Percentiles rank a stretch among this genome's conserved stretches.
These are phyloP conservation scores for Umbellularia californica DNA, from an alignment of 164 flowering plant genomes.

Conservation along the genomic window DNA sequence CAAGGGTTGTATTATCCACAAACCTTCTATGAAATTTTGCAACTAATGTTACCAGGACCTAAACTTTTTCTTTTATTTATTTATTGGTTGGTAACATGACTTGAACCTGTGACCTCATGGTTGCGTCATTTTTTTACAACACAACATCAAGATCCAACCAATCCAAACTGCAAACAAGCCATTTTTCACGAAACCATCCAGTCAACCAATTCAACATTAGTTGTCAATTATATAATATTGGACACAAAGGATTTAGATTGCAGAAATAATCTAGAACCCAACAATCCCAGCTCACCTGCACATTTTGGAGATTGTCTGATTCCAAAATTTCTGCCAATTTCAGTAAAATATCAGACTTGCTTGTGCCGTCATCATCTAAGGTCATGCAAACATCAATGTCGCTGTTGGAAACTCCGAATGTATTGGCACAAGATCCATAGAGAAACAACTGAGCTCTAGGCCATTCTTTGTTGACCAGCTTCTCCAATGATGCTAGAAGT, in stretches of 20 bases:
- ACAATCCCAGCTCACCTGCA: slow-evolving; percentile 55
- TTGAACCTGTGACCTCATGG: too few relatives aligned
- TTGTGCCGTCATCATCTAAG: slow-evolving; percentile 40
- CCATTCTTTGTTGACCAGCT: slow-evolving; percentile 79
- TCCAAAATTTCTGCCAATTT: slow-evolving; percentile 82
- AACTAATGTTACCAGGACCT: too few relatives aligned
- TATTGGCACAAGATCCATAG: slow-evolving; percentile 96
- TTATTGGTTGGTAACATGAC: too few relatives aligned
- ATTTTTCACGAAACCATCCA: too few relatives aligned
- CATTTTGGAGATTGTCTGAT: slow-evolving; percentile 77
- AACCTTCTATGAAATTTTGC: too few relatives aligned
- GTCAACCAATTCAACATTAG: too few relatives aligned
- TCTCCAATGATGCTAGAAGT: slow-evolving; percentile 57
- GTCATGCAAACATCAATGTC: slow-evolving; percentile 96
- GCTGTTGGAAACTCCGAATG: slow-evolving; percentile 90
- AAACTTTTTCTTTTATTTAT: too few relatives aligned
- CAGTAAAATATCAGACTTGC: slow-evolving; percentile 73
- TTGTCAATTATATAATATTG: too few relatives aligned
- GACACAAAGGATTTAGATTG: neutral
- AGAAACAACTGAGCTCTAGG: slow-evolving; percentile 71
- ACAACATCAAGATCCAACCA: too few relatives aligned
- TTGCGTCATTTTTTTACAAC: too few relatives aligned
- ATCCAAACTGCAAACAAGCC: too few relatives aligned
- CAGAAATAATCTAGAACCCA: neutral
- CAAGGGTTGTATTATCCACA: too few relatives aligned